Conservation (phyloP, 2,329 filamentous ascomycete species). For the Metarhizium robertsii region DNA sequence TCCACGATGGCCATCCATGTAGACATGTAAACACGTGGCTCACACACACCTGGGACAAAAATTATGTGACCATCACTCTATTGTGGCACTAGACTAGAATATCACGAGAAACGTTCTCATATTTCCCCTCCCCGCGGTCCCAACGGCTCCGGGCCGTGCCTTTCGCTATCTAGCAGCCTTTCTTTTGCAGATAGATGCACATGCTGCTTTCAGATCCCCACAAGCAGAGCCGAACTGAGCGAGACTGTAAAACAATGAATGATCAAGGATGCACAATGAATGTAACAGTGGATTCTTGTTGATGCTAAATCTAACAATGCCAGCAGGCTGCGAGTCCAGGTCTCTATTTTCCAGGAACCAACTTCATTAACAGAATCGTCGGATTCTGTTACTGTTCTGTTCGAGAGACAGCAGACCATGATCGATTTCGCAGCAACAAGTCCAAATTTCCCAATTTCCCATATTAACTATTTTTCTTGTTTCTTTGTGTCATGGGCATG, state of each 20-base stretch:
- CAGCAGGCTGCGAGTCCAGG: background rate
- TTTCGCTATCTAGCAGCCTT: constrained; percentile 6
- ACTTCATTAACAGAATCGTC: background rate
- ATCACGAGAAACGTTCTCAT: constrained; percentile 14
- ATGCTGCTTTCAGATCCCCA: background rate
- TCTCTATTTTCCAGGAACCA: background rate
- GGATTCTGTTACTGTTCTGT: background rate
- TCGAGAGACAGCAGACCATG: background rate
- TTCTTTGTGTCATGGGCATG: background rate
- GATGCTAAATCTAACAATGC: background rate
- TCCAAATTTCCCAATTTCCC: background rate
- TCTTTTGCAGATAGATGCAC: constrained; percentile 2
- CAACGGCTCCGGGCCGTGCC: constrained; percentile 6
- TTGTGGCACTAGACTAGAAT: constrained; percentile 20
- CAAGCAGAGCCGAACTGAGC: background rate
- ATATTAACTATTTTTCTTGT: background rate
- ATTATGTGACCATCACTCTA: constrained; percentile 12
- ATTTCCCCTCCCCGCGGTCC: background rate
- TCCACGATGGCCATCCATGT: no score
- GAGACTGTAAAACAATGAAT: background rate
- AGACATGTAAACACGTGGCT: no score
- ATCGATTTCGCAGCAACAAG: background rate
- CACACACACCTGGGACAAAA: background rate
- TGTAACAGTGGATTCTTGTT: background rate
- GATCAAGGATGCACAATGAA: constrained; percentile 4